Evolutionary conservation across 495 filamentous ascomycete genomes (phyloP), one percentile per base, ranked within the genome.

Genomic region (Neurospora sp.): DNA sequence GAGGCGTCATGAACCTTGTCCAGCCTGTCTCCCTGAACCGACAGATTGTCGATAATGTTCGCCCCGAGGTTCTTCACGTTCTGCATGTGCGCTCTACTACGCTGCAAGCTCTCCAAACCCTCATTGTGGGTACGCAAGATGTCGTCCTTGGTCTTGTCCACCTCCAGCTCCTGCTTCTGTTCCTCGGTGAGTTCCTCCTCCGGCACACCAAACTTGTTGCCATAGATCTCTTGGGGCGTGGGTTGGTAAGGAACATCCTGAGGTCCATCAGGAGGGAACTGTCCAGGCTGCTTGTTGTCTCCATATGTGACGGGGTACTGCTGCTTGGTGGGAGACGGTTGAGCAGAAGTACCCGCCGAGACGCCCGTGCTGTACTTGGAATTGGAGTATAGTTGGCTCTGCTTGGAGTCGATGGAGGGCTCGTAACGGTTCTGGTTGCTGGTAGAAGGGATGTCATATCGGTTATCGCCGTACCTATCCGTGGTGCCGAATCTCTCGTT

Each of bases 121-220:
- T 91, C 88, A 75, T 92, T 87, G 80, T 94, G 96, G 71, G 92
- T 88, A 73, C 90, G 89, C 15, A 87, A 86, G 73, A 95, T 95
- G 75, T 96, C 86, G 69, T 90, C 85, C 80, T 94, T 94, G 45
- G 90, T 87, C 1, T 87, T 88, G 13, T 76, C 69, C 38, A 75
- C 72, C 69, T 85, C 78, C 69, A 83, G 38, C 28, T 80, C 81
- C 66, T 84, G 72, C 54, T 82, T 72, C 66, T 77, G 81, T 87
- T 80, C 93, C 4, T 89, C 91, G 0, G 93, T 97, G 70, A 97
- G 83, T 76, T 95, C 87, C 39, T 90, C 85, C 73, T 91, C 87
- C 45, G 54, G 54, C 24, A 62, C 54, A 2, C 89, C 86, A 24
- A 87, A 89, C 77, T 93, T 92, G 73, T 85, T 88, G 74, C 86